Base-by-base conservation (phyloP, 1,284 basidiomycete species). In the Apiotrichum sp. region DNA sequence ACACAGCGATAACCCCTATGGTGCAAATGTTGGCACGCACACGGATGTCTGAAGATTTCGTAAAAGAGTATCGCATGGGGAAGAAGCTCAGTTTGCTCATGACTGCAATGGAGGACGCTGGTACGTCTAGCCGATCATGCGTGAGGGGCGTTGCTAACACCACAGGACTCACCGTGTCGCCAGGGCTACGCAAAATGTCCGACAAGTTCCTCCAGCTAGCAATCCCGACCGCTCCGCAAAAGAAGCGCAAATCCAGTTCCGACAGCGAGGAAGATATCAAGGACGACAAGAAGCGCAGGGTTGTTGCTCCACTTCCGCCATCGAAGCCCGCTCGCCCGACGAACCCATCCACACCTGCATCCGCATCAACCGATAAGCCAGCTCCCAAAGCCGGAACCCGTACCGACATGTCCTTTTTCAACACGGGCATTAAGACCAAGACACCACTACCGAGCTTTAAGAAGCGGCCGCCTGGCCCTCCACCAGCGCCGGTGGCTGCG, bases 381-480 rank as follows among this genome's bases (percentile, higher is more conserved):
- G 35, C 41, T 1, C 10, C 34, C 40, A 52, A 47, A 14, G 29
- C 40, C 14, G 40, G 11, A 6, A 6, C 33, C 9, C 42, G 49
- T 13, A 36, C 61, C 2, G 55, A 69, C 55, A 69, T 68, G 65
- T 71, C 69, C 4, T 71, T 70, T 59, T 71, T 71, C 44, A 22
- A 22, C 22, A 41, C 53, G 5, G 32, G 55, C 1, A 39, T 55
- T 14, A 68, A 66, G 48, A 59, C 64, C 6, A 64, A 63, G 53
- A 22, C 61, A 6, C 62, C 60, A 22, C 42, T 67, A 14, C 63
- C 66, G 2, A 56, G 55, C 29, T 55, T 69, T 56, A 69, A 64
- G 51, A 68, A 68, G 51, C 42, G 52, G 6, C 51, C 53, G 3
- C 22, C 44, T 3, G 38, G 40, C 3, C 10, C 47, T 3, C 33